Conservation (phyloP, 345 rosid species). For the Eucalyptus pauciflora region DNA sequence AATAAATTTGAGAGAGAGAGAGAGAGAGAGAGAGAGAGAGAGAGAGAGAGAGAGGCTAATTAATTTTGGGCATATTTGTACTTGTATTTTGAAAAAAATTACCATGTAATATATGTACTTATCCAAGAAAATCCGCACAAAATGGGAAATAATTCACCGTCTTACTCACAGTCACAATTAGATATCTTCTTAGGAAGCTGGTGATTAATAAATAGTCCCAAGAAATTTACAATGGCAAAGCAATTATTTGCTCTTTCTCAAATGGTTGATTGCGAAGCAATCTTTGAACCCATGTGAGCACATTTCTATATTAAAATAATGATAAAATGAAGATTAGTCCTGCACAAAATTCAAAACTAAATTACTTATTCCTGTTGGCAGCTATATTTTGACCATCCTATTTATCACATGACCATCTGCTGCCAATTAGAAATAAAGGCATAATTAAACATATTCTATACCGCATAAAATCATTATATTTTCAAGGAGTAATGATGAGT, state of each 20-base stretch:
- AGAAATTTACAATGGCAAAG: not conserved
- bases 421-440: not conserved
- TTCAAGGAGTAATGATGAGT: not conserved
- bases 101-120: no score
- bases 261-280: not conserved
- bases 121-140: no score
- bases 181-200: not conserved
- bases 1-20: no score
- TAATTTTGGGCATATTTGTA: no score
- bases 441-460: not conserved
- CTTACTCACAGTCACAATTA: not conserved
- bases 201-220: not conserved
- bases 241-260: not conserved
- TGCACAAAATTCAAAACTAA: not conserved
- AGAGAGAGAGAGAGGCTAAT: no score
- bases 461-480: not conserved
- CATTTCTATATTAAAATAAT: not conserved
- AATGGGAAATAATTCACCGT: not conserved
- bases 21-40: no score
- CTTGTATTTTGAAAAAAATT: no score
- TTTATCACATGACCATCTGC: not conserved
- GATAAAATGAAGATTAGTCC: not conserved
- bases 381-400: not conserved
- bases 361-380: not conserved
- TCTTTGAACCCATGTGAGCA: not conserved